These are phyloP conservation scores for Linum usitatissimum DNA, from an alignment of 345 rosid genomes.

Conservation along the genomic window DNA sequence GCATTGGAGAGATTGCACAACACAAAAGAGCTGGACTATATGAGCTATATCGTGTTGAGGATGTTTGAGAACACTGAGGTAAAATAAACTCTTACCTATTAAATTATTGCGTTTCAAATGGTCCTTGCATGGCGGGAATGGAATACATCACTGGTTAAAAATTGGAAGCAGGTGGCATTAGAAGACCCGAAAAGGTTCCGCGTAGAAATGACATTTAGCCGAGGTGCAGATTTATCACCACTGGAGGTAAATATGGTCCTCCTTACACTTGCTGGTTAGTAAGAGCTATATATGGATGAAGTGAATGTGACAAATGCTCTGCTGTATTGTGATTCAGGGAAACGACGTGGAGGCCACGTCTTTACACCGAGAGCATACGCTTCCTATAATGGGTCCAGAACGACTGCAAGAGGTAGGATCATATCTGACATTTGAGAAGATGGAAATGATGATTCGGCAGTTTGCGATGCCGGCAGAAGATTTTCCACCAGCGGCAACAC, in stretches of 20 bases:
- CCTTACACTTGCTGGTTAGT: no score
- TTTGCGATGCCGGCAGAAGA: slow-evolving; percentile 99
- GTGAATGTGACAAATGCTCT: no score
- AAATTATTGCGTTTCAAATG: no score
- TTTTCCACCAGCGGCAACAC: slow-evolving; percentile 77
- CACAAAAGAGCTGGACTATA: slow-evolving; percentile 96
- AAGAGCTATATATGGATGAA: no score
- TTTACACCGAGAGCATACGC: slow-evolving; percentile 86
- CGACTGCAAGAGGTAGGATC: slow-evolving; percentile 88
- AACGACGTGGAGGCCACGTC: slow-evolving; percentile 55
- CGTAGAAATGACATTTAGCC: slow-evolving; percentile 83
- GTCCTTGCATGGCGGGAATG: no score
- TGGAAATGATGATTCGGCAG: slow-evolving; percentile 87
- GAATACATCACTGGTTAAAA: neutral
- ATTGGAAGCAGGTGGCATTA: slow-evolving; percentile 46
- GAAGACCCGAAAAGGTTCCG: slow-evolving; percentile 90
- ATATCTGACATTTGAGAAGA: slow-evolving; percentile 71
- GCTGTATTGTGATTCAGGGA: slow-evolving; percentile 26
- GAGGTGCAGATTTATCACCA: slow-evolving; percentile 94
- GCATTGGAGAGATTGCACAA: slow-evolving; percentile 75
- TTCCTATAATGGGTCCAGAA: slow-evolving; percentile 97
- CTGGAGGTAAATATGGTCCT: slow-evolving; percentile 48
- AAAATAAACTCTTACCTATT: neutral
- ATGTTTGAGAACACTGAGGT: slow-evolving; percentile 96
- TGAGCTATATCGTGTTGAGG: slow-evolving; percentile 90